These are phyloP conservation scores for Hypoxylon sp. DNA, from an alignment of 2,329 filamentous ascomycete species.

Conservation along the genomic window DNA sequence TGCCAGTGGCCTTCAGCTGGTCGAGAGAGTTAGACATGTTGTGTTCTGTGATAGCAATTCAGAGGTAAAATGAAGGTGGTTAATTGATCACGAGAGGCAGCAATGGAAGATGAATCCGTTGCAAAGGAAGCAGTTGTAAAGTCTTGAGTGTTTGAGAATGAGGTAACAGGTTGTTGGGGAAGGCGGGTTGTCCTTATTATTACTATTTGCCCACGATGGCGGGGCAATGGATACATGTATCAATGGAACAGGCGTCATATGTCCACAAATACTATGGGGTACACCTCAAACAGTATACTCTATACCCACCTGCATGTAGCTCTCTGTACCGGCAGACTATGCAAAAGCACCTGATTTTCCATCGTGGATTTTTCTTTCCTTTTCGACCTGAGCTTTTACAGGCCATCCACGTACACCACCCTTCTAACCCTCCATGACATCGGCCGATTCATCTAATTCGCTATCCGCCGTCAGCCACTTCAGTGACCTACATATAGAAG, in stretches of 20 bases:
- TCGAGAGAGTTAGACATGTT: constrained; percentile 91
- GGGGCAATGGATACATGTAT: constrained; percentile 28
- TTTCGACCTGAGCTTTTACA: constrained; percentile 27
- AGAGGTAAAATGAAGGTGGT: constrained; percentile 1
- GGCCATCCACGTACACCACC: neutral
- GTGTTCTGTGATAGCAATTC: constrained; percentile 18
- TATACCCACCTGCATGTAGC: constrained; percentile 26
- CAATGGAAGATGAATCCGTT: constrained; percentile 6
- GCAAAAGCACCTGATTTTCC: constrained; percentile 45
- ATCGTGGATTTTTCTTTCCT: constrained; percentile 37
- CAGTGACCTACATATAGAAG: constrained; percentile 9
- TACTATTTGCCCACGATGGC: constrained; percentile 43
- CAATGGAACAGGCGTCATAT: constrained; percentile 41
- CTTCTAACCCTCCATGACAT: constrained; percentile 35
- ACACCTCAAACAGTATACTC: constrained; percentile 10
- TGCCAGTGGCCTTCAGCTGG: constrained; percentile 97
- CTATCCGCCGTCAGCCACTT: constrained; percentile 14
- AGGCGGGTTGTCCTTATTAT: constrained; percentile 29
- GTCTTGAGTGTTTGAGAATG: constrained; percentile 22
- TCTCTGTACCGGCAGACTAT: constrained; percentile 24
- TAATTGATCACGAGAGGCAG: constrained; percentile 12
- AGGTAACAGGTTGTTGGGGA: constrained; percentile 34
- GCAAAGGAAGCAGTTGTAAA: constrained; percentile 19
- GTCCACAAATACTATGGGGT: constrained; percentile 35
- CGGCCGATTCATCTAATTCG: constrained; percentile 32